phyloP scores from a whole-genome alignment of 2,329 filamentous ascomycete genomes.

The Dendryphion nanum region DNA sequence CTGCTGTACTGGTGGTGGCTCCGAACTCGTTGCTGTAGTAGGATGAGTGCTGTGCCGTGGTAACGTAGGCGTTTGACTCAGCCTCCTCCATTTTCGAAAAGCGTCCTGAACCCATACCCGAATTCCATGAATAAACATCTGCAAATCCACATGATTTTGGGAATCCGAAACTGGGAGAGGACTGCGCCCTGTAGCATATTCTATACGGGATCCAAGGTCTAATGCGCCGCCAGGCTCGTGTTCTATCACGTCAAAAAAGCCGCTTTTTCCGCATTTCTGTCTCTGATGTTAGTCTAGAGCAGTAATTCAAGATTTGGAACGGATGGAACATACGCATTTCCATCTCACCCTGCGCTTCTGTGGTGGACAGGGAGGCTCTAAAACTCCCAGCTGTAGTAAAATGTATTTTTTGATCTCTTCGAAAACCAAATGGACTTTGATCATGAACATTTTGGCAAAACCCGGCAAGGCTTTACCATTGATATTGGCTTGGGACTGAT shows the following conservation, averaged over 20 bases:
- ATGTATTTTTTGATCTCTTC: too few relatives aligned
- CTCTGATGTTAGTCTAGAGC: slow-evolving; percentile 1
- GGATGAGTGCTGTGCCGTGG: slow-evolving; percentile 9
- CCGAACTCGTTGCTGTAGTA: slow-evolving; percentile 1
- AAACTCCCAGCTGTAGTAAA: too few relatives aligned
- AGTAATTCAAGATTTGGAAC: too few relatives aligned
- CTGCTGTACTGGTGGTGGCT: slow-evolving; percentile 1
- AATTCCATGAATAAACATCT: background rate
- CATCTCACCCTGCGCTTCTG: too few relatives aligned
- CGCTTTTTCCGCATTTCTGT: slow-evolving; percentile 12
- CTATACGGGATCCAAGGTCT: background rate
- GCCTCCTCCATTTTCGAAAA: background rate
- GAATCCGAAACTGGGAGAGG: background rate
- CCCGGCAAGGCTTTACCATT: too few relatives aligned
- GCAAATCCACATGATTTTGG: too few relatives aligned
- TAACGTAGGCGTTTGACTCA: slow-evolving; percentile 3
- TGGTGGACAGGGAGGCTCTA: too few relatives aligned
- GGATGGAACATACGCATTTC: background rate
- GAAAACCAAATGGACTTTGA: too few relatives aligned
- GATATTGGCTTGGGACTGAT: too few relatives aligned
- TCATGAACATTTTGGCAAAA: too few relatives aligned
- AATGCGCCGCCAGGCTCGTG: slow-evolving; percentile 8
- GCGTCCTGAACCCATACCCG: background rate
- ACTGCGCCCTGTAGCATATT: background rate
- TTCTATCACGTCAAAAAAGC: slow-evolving; percentile 16